Conservation (phyloP, 179 eudicot genomes). For the Beta lomatogona region DNA sequence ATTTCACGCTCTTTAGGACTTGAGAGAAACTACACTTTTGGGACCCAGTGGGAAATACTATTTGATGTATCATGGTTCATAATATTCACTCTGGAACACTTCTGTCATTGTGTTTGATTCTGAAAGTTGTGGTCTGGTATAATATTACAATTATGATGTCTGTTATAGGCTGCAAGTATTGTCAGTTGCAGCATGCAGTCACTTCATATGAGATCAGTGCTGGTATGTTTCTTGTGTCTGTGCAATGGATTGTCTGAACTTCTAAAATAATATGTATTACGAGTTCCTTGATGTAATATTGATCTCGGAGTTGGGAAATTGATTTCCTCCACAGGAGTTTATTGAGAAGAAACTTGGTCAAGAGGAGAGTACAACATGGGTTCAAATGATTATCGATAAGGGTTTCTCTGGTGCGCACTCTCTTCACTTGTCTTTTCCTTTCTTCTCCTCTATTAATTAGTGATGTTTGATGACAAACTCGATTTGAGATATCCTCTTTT, state of each 20-base stretch:
- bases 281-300: not conserved
- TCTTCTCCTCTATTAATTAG: not conserved
- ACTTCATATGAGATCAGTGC: conserved; percentile 46
- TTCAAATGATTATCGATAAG: conserved; percentile 39
- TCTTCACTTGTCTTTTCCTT: not conserved
- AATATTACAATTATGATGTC: not conserved
- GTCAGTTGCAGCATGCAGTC: conserved; percentile 56
- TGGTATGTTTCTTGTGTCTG: conserved; percentile 35
- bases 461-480: not conserved
- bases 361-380: conserved; percentile 43
- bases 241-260: conserved; percentile 3
- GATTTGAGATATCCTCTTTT: too few relatives aligned
- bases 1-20: too few relatives aligned
- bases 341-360: conserved; percentile 45
- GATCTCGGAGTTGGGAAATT: not conserved
- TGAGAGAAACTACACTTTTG: too few relatives aligned
- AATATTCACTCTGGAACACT: too few relatives aligned
- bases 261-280: not conserved
- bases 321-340: conserved; percentile 34
- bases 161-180: conserved; percentile 48
- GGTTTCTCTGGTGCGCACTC: conserved; percentile 47
- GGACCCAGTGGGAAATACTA: too few relatives aligned
- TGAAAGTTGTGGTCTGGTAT: not conserved
- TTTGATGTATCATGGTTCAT: too few relatives aligned
- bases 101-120: not conserved